These are phyloP conservation scores for Macrophomina pseudophaseolina DNA, from an alignment of 2,329 filamentous ascomycete genomes.

Conservation along the genomic window DNA sequence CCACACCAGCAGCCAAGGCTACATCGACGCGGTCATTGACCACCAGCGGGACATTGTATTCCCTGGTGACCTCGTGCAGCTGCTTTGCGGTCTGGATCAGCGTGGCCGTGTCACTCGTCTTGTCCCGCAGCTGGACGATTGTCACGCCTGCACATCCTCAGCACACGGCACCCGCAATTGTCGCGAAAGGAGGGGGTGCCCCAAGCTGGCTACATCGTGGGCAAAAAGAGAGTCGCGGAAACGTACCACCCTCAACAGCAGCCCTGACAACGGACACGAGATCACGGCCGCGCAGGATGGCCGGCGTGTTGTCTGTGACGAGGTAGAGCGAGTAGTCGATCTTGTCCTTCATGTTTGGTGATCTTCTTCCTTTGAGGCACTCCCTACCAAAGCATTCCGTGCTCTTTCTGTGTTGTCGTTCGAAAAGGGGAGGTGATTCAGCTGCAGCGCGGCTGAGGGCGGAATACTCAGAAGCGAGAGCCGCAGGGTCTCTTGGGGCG, in stretches of 20 bases:
- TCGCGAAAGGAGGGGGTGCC: background rate
- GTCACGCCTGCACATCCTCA: constrained; percentile 64
- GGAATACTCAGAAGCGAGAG: constrained; percentile 6
- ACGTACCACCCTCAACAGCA: constrained; percentile 72
- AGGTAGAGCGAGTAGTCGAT: constrained; percentile 85
- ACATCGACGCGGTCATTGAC: constrained; percentile 95
- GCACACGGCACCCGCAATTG: background rate
- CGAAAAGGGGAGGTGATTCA: background rate
- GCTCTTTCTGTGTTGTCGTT: constrained; percentile 1
- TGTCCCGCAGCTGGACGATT: constrained; percentile 89
- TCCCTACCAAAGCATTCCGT: background rate
- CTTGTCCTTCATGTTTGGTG: background rate
- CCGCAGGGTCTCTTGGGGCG: background rate
- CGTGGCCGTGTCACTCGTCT: constrained; percentile 73
- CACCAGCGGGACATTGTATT: constrained; percentile 75
- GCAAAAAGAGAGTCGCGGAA: no score
- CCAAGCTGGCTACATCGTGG: no score
- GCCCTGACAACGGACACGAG: constrained; percentile 75
- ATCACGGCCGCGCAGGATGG: constrained; percentile 74
- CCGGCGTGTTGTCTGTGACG: constrained; percentile 89
- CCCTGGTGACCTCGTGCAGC: constrained; percentile 73
- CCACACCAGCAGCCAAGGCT: constrained; percentile 80
- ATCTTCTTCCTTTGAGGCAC: background rate
- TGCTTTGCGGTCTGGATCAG: constrained; percentile 72
- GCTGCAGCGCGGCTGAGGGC: background rate